phyloP scores from a whole-genome alignment of 129 eudicot genomes.

The Flaveria linearis region DNA sequence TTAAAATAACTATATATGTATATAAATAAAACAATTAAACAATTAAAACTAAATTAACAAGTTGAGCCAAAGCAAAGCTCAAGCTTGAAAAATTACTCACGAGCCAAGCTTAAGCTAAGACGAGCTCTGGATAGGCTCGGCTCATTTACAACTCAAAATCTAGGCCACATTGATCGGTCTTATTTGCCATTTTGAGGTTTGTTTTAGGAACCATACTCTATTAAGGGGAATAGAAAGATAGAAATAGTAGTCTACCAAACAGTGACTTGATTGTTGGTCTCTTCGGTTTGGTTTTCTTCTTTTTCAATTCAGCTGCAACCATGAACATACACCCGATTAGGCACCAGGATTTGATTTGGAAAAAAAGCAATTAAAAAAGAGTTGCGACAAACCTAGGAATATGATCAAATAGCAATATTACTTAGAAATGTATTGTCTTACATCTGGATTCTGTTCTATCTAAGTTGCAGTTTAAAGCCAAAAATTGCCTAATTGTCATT shows the following conservation, averaged over 20 bases:
- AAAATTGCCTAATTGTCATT: conserved; percentile 7
- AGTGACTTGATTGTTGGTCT: conserved; percentile 44
- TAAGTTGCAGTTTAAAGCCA: conserved; percentile 9
- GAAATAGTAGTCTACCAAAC: conserved; percentile 34
- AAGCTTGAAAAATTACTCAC: neutral
- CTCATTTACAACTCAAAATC: neutral
- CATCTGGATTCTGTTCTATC: neutral
- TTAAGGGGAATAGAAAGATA: neutral
- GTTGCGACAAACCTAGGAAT: neutral
- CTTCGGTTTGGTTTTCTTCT: conserved; percentile 41
- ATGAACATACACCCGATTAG: conserved; percentile 25
- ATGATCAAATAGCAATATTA: neutral
- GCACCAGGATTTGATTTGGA: neutral
- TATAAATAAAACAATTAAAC: neutral
- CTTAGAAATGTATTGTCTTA: conserved; percentile 7
- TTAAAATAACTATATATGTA: neutral
- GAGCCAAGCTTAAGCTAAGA: neutral
- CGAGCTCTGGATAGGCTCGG: neutral
- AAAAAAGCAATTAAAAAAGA: neutral
- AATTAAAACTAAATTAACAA: neutral
- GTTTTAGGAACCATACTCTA: neutral
- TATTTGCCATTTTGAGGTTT: neutral
- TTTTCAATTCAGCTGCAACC: conserved; percentile 42
- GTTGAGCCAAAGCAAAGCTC: neutral
- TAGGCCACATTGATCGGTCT: neutral